phyloP scores from a whole-genome alignment of 2,329 filamentous ascomycete genomes.

The Aureobasidium pullulans region DNA sequence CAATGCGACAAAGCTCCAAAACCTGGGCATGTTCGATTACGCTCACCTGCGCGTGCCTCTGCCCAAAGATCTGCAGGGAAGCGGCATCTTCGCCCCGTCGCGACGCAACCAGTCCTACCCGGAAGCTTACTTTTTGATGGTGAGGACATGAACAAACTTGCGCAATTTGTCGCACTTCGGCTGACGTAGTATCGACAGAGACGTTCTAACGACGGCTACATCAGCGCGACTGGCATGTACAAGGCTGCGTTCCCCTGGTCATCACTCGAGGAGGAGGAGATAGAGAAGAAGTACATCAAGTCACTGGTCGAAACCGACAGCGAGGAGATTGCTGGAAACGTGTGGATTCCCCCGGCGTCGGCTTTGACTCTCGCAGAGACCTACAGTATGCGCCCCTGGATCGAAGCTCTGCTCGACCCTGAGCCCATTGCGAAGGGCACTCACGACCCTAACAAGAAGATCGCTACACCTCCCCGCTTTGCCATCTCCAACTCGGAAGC shows the following conservation, averaged over 20 bases:
- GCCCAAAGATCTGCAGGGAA: slow-evolving; percentile 77
- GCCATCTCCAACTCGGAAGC: slow-evolving; percentile 23
- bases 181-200: slow-evolving; percentile 41
- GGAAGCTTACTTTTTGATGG: slow-evolving; percentile 93
- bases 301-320: slow-evolving; percentile 69
- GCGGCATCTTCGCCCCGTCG: slow-evolving; percentile 83
- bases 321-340: slow-evolving; percentile 91
- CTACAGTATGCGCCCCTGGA: slow-evolving; percentile 80
- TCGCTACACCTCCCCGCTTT: slow-evolving; percentile 74
- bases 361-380: slow-evolving; percentile 79
- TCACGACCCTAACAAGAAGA: slow-evolving; percentile 57
- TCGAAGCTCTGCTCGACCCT: slow-evolving; percentile 86
- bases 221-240: slow-evolving; percentile 87
- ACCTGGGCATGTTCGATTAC: slow-evolving; percentile 85
- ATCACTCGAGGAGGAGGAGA: slow-evolving; percentile 57
- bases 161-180: not conserved
- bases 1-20: slow-evolving; percentile 64
- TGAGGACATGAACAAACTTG: slow-evolving; percentile 32
- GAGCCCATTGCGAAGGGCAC: slow-evolving; percentile 63
- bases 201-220: slow-evolving; percentile 74
- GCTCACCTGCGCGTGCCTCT: slow-evolving; percentile 88
- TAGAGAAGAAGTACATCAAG: slow-evolving; percentile 79
- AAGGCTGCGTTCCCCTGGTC: slow-evolving; percentile 82
- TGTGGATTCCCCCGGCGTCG: slow-evolving; percentile 83
- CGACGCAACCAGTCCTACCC: slow-evolving; percentile 50